Base-by-base conservation (phyloP, 2,329 filamentous ascomycete species). In the Fusarium globosum region DNA sequence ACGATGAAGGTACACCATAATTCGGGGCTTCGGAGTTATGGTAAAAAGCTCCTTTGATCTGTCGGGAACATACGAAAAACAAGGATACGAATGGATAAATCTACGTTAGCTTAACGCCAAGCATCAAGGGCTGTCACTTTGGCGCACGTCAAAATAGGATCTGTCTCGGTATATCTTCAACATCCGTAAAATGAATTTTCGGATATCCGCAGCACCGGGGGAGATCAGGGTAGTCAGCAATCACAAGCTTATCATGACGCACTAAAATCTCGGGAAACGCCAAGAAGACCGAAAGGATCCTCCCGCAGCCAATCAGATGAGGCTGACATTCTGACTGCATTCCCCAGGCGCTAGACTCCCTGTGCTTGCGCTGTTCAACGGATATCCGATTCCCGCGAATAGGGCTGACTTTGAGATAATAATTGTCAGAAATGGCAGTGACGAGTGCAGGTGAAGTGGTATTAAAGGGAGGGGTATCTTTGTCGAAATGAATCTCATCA, bases 331-430 rank as follows among this genome's bases (percentile, higher is more conserved):
- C 23, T 38, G 11, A 28, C 21, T 4, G 13, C 16, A 45, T 35
- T 56, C 20, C 4, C 7, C 20, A 18, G 35, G 20, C 35, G 16
- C 26, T 56, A 43, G 1, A 20, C 0, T 6, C 28, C 16, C 28
- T n/a, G 26, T 46, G 63, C 41, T 68, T 53, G 49, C 63, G 13
- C 14, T 16, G 20, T 9, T 11, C 23, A 4, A 61, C 65, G 65
- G 65, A 68, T 68, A 26, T 68, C 65, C 63, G 51, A 42, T 49
- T 68, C 36, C 23, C 41, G 55, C 63, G 46, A 68, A 42, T 18
- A 43, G 30, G 46, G 55, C 23, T 41, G 39, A 55, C 21, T 33
- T 51, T 35, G 16, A 13, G 26, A 42, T 18, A 1, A 7, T 38
- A 6, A 8, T 35, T 48, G 48, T 16, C 41, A 7, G 16, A 39